phyloP scores from a whole-genome alignment of 495 filamentous ascomycete species.

The Podospora pseudocomata region DNA sequence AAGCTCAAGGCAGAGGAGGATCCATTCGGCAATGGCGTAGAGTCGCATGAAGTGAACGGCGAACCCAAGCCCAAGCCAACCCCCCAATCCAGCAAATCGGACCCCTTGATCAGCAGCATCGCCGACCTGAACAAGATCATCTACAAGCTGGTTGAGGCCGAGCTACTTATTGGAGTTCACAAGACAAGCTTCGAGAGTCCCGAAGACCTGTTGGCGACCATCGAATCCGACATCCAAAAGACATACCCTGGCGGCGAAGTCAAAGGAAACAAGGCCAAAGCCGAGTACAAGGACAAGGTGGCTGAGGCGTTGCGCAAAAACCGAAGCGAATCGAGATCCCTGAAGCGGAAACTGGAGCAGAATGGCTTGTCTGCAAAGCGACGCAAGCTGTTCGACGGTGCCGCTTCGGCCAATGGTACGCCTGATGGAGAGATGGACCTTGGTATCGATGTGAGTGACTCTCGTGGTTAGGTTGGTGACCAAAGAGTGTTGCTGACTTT shows the following conservation, averaged over 20 bases:
- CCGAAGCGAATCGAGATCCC: constrained; percentile 40
- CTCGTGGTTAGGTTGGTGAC: not conserved
- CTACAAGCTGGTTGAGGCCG: constrained; percentile 42
- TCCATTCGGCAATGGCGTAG: constrained; percentile 5
- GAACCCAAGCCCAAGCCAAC: constrained; percentile 17
- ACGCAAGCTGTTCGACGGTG: constrained; percentile 44
- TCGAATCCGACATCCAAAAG: constrained; percentile 43
- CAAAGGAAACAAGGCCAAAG: constrained; percentile 54
- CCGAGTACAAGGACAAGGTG: constrained; percentile 51
- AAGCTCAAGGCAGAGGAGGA: constrained; percentile 19
- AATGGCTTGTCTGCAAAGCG: constrained; percentile 44
- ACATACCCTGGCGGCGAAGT: constrained; percentile 37
- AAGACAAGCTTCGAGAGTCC: constrained; percentile 38
- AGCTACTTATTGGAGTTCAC: constrained; percentile 44
- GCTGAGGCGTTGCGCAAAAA: constrained; percentile 52
- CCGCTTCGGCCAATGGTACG: constrained; percentile 24
- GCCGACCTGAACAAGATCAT: constrained; percentile 39
- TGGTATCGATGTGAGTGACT: constrained; percentile 34
- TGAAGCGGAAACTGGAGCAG: constrained; percentile 49
- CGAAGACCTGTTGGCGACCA: constrained; percentile 34
- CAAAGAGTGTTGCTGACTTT: not conserved
- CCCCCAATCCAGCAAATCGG: constrained; percentile 19
- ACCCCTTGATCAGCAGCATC: constrained; percentile 28
- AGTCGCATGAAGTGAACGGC: constrained; percentile 16
- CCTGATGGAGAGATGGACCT: constrained; percentile 41